These are phyloP conservation scores for Castanea crenata DNA, from an alignment of 306 rosid genomes.

Conservation along the genomic window DNA sequence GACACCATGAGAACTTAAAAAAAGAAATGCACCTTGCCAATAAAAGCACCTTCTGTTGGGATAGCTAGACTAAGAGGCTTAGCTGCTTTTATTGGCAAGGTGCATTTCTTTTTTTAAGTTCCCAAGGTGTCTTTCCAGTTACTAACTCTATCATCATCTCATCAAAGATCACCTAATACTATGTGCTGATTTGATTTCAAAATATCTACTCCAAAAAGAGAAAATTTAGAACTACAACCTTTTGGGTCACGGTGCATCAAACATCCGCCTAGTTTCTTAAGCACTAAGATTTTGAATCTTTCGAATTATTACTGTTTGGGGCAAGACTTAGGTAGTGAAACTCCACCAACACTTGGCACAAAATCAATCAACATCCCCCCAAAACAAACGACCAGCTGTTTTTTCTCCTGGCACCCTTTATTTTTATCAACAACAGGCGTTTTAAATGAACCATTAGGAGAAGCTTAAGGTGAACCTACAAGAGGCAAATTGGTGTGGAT, in stretches of 20 bases:
- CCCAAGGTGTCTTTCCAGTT: neutral
- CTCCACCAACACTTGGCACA: slow-evolving; percentile 16
- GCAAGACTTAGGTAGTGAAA: neutral
- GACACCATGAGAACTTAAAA: neutral
- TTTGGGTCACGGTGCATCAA: too few species aligned
- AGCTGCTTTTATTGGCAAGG: slow-evolving; percentile 42
- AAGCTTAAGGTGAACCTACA: slow-evolving; percentile 23
- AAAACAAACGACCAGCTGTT: slow-evolving; percentile 28
- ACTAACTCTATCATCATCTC: neutral
- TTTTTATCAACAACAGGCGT: too few species aligned
- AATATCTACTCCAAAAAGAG: too few species aligned
- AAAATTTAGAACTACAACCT: too few species aligned
- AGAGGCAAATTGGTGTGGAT: neutral
- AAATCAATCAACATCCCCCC: slow-evolving; percentile 39
- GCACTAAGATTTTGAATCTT: too few species aligned
- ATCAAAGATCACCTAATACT: neutral
- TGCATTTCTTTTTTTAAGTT: neutral
- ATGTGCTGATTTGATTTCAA: too few species aligned
- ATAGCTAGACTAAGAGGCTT: slow-evolving; percentile 31
- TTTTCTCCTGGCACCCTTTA: neutral
- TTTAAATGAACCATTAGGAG: neutral
- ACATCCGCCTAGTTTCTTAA: too few species aligned
- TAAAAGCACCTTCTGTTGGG: slow-evolving; percentile 28
- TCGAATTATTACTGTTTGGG: too few species aligned
- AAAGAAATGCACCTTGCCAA: slow-evolving; percentile 32